Base-by-base conservation (phyloP, 805 yeast genomes). In the Hanseniaspora pseudoguilliermondii region DNA sequence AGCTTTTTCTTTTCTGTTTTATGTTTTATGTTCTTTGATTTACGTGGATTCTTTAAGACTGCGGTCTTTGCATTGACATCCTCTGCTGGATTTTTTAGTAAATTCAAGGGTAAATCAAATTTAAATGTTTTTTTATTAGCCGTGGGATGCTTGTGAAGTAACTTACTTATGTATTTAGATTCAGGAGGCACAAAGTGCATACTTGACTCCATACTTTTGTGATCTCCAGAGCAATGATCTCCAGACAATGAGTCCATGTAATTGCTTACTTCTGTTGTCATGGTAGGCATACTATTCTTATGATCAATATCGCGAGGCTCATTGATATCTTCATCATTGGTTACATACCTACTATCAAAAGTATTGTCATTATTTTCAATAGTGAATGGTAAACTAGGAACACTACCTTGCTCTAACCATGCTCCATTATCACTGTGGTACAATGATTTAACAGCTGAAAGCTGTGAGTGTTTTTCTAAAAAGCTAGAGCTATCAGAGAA, bases 1-100 rank as follows among this genome's bases (percentile, higher is more conserved):
- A 69, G 52, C 51, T 68, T 69, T 58, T 65, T 68, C 50, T 68
- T 69, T 3, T 67, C 67, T 52, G 63, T 65, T 23, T 71, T 71
- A 57, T 69, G 72, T 48, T 69, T 69, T 32, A 69, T 69, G 55
- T 53, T 53, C 36, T 53, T 53, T 1, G 56, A 53, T 39, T 53
- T 53, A 23, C 56, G 46, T 15, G 34, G 40, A 10, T 53, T 49
- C 23, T 46, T 44, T 11, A 53, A 25, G 3, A 53, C 50, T 0
- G 38, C 23, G 6, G 56, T 53, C 27, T 53, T 53, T 8, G 56
- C 71, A 70, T 39, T 67, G 63, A 54, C 66, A 70, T 54, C 66
- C 66, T 5, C 71, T 59, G 59, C 66, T 67, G 5, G 72, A 66
- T 55, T 71, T 61, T 6, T 67, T 61, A 32, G 62, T 60, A n/a